phyloP scores from a whole-genome alignment of 805 yeast species.

The Myxozyma monticola region DNA sequence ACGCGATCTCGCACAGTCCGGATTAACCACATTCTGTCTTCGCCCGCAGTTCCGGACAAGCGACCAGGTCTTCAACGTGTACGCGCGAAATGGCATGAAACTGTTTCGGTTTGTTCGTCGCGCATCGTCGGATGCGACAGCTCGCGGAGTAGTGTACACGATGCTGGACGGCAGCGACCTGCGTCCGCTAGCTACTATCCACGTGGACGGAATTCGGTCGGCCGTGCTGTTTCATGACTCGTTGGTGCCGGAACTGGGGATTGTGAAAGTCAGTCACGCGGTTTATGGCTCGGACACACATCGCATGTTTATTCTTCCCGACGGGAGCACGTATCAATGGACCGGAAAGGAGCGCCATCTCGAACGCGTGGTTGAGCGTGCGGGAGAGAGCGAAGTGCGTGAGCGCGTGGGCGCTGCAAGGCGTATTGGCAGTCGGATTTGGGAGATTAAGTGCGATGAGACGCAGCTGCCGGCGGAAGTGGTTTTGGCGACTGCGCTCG shows the following conservation, averaged over 20 bases:
- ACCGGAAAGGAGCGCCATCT: constrained; percentile 58
- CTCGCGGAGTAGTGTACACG: constrained; percentile 9
- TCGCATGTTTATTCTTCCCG: constrained; percentile 59
- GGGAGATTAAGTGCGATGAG: constrained; percentile 56
- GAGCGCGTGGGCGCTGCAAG: constrained; percentile 61
- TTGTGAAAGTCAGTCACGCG: constrained; percentile 60
- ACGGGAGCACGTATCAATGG: constrained; percentile 66
- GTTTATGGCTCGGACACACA: constrained; percentile 64
- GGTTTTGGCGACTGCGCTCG: constrained; percentile 60
- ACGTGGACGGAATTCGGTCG: constrained; percentile 11
- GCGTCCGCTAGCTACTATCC: constrained; percentile 13
- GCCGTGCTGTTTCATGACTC: constrained; percentile 9
- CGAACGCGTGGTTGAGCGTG: constrained; percentile 42
- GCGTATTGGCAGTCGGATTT: constrained; percentile 56
- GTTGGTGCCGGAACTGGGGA: constrained; percentile 45
- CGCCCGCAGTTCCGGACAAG: constrained; percentile 26
- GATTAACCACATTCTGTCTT: constrained; percentile 20
- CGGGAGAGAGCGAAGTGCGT: constrained; percentile 55
- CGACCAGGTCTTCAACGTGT: constrained; percentile 18
- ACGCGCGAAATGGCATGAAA: constrained; percentile 15
- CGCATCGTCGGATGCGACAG: constrained; percentile 5
- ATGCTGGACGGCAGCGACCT: constrained; percentile 6
- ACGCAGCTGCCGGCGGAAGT: constrained; percentile 56
- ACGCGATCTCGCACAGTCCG: constrained; percentile 24
- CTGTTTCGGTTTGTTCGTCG: constrained; percentile 15